phyloP scores from a whole-genome alignment of 2,329 filamentous ascomycete species.

The Didymella sp. region DNA sequence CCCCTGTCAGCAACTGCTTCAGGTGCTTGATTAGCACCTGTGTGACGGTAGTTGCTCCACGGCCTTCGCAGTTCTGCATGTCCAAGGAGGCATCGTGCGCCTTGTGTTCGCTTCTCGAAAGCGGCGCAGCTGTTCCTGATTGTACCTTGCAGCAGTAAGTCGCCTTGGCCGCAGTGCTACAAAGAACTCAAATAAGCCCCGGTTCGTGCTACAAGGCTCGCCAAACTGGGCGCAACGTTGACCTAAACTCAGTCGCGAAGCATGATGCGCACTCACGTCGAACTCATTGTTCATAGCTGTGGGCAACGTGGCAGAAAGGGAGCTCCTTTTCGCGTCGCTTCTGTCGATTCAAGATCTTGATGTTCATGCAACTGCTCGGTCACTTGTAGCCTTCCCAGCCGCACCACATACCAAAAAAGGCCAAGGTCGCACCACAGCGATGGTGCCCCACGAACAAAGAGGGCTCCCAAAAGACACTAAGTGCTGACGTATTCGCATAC shows the following conservation, averaged over 20 bases:
- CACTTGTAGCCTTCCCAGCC: constrained; percentile 10
- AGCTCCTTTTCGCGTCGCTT: neutral
- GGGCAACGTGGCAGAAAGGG: constrained; percentile 1
- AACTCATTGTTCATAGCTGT: neutral
- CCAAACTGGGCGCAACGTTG: constrained; percentile 32
- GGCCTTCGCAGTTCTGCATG: constrained; percentile 39
- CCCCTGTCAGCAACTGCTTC: constrained; percentile 29
- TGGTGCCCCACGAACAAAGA: constrained; percentile 21
- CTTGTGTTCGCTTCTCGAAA: constrained; percentile 39
- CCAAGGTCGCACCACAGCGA: constrained; percentile 35
- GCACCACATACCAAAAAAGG: constrained; percentile 14
- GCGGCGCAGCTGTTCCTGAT: constrained; percentile 33
- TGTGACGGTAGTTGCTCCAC: constrained; percentile 36
- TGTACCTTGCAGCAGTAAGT: constrained; percentile 47
- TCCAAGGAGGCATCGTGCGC: constrained; percentile 40
- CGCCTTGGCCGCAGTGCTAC: constrained; percentile 36
- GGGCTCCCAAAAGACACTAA: constrained; percentile 17
- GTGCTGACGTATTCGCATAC: constrained; percentile 36
- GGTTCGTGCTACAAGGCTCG: constrained; percentile 33
- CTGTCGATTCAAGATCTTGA: neutral
- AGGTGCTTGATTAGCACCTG: constrained; percentile 28
- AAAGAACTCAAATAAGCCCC: constrained; percentile 36
- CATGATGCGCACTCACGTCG: constrained; percentile 13
- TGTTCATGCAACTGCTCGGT: neutral
- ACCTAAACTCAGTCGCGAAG: constrained; percentile 15